These are phyloP conservation scores for Boletus reticuloceps DNA, from an alignment of 768 basidiomycete species.

Conservation along the genomic window DNA sequence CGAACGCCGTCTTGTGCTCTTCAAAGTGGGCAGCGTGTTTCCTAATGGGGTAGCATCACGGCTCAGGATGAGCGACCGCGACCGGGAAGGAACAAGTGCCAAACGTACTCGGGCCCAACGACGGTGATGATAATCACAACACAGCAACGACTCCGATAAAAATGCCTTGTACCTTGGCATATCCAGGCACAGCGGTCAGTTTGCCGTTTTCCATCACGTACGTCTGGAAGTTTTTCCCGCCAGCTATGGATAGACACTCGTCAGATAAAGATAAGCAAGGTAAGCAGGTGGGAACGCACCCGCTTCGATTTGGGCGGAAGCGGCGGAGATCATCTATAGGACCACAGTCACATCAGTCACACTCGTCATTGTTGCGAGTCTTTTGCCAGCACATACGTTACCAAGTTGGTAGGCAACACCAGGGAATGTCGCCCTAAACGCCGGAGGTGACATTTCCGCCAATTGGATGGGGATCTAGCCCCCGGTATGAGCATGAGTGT, in stretches of 20 bases:
- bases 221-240: slow-evolving; percentile 55
- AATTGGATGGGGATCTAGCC: slow-evolving; percentile 69
- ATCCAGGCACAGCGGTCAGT: slow-evolving; percentile 51
- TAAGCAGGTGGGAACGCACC: slow-evolving; percentile 34
- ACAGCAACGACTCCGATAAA: slow-evolving; percentile 80
- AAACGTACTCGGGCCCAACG: slow-evolving; percentile 74
- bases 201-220: slow-evolving; percentile 43
- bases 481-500: background rate
- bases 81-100: background rate
- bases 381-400: slow-evolving; percentile 39
- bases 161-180: slow-evolving; percentile 81
- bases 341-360: background rate
- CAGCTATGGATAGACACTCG: slow-evolving; percentile 42
- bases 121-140: slow-evolving; percentile 72
- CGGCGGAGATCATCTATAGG: slow-evolving; percentile 59
- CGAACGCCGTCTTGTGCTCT: slow-evolving; percentile 73
- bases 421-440: slow-evolving; percentile 86
- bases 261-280: background rate
- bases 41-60: slow-evolving; percentile 30
- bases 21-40: slow-evolving; percentile 84
- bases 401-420: slow-evolving; percentile 85
- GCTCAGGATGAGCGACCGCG: background rate
- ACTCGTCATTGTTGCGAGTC: too few relatives aligned
- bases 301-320: slow-evolving; percentile 80
- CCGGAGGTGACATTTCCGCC: slow-evolving; percentile 82